Evolutionary conservation across 306 rosid genomes (phyloP), one percentile per base, ranked within the genome.

Genomic region (Elaeagnus macrophylla): DNA sequence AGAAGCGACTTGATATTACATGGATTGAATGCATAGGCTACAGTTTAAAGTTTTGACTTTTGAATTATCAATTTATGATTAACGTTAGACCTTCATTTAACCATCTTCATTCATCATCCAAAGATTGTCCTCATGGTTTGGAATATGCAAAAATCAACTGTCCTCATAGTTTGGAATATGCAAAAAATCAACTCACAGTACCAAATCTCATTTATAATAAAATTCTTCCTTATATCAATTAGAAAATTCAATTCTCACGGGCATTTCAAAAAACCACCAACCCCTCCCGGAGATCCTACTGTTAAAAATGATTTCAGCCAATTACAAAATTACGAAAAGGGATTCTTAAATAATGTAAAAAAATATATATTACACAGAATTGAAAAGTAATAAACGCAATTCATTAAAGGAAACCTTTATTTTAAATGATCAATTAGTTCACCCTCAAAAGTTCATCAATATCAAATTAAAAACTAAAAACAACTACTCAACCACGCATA

Each of bases 251-350:
- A 5, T 45, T n/a, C 1, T 7, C 5, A 7, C 15, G 17, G 19
- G 17, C n/a, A 37, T 17, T 39, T 7, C n/a, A 40, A 13, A 20
- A 2, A 12, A 48, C 44, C 12, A 10, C 7, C 1, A 57, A 7
- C 19, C n/a, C 32, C 5, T 25, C 3, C 32, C 4, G 32, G 32
- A 25, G 32, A 25, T 25, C 32, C 32, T 25, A 25, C 32, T 1
- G 32, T 3, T 25, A 25, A 25, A 54, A 48, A 47, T 41, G 55
- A 66, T 53, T 60, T 54, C 10, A 48, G 32, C 35, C 51, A 3
- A 16, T 36, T 59, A 35, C 17, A 20, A 6, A 43, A 38, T 51
- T 25, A 7, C 9, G 46, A 37, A 35, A 7, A 16, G 64, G 37
- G 54, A 40, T 9, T 14, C 19, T 45, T 25, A 48, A 68, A 3